Percentiles rank a stretch among this genome's conserved stretches.
Conservation (phyloP, 768 basidiomycete genomes). For the Mycena pura region DNA sequence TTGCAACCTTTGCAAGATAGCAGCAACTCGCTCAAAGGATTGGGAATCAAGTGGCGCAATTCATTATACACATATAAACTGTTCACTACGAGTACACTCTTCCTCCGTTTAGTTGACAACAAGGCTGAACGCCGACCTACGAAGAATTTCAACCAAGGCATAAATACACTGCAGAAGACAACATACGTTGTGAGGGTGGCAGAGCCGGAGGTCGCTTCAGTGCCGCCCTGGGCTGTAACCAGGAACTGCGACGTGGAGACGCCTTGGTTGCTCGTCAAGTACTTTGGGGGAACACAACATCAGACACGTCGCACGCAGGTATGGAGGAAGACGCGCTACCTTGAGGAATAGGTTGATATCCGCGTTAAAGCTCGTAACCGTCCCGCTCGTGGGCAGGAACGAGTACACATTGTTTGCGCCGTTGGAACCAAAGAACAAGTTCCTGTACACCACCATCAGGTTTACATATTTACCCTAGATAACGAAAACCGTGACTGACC, state of each 20-base stretch:
- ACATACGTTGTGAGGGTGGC: constrained; percentile 62
- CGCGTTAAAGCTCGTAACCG: constrained; percentile 55
- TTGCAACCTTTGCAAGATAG: too few species aligned
- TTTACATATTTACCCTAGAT: not conserved
- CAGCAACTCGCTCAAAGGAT: too few species aligned
- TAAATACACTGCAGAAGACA: not conserved
- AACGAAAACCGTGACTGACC: constrained; percentile 33
- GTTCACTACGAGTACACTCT: too few species aligned
- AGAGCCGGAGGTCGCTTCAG: constrained; percentile 64
- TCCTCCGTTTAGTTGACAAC: constrained; percentile 47
- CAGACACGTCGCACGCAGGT: not conserved
- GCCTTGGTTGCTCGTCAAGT: constrained; percentile 54
- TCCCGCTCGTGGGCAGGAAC: constrained; percentile 48
- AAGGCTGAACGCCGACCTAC: constrained; percentile 53
- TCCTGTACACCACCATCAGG: constrained; percentile 40
- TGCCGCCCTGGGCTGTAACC: constrained; percentile 65
- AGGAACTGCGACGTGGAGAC: constrained; percentile 62
- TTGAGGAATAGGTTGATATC: constrained; percentile 62
- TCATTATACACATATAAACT: too few species aligned
- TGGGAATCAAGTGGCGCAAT: too few species aligned
- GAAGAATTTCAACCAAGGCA: not conserved
- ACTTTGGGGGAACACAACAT: constrained; percentile 41
- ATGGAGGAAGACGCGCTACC: constrained; percentile 32
- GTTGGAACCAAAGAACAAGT: constrained; percentile 63
- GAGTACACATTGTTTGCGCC: constrained; percentile 60